Conservation (phyloP, 495 filamentous ascomycete species). For the Hypoxylon perforatum region DNA sequence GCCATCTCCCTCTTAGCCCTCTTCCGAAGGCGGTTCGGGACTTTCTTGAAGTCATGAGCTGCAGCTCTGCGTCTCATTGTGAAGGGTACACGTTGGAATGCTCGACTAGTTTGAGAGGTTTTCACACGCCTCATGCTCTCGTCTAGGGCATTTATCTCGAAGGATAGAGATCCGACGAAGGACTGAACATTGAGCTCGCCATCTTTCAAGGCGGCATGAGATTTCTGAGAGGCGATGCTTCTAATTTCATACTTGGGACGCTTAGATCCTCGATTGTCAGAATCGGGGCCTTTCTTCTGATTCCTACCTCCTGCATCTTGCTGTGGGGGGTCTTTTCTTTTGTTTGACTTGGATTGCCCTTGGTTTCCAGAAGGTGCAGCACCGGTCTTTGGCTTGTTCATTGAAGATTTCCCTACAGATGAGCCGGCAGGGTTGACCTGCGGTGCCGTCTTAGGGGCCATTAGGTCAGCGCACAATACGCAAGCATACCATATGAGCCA, state of each 20-base stretch:
- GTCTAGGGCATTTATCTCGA: conserved; percentile 87
- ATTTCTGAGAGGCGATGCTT: conserved; percentile 75
- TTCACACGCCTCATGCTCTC: conserved; percentile 79
- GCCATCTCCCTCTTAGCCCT: conserved; percentile 84
- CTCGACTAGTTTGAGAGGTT: conserved; percentile 72
- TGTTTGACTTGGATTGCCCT: conserved; percentile 25
- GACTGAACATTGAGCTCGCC: conserved; percentile 82
- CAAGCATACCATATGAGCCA: conserved; percentile 8
- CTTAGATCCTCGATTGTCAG: conserved; percentile 56
- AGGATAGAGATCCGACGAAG: conserved; percentile 85
- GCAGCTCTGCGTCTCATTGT: conserved; percentile 86
- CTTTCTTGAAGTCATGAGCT: conserved; percentile 91
- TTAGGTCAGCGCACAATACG: conserved; percentile 12
- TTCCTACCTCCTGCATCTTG: conserved; percentile 25
- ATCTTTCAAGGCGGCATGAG: conserved; percentile 76
- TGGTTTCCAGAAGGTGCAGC: conserved; percentile 9
- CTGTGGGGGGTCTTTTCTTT: conserved; percentile 39
- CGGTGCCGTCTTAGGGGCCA: conserved; percentile 35
- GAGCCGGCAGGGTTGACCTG: conserved; percentile 20
- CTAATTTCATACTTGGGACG: conserved; percentile 78
- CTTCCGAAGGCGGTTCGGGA: conserved; percentile 80
- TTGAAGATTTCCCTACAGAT: conserved; percentile 6
- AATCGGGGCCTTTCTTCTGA: conserved; percentile 46
- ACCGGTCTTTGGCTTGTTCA: conserved; percentile 6
- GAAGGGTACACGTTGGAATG: conserved; percentile 90